Evolutionary conservation across 345 rosid genomes (phyloP).

Genomic region (Syzygium aromaticum): DNA sequence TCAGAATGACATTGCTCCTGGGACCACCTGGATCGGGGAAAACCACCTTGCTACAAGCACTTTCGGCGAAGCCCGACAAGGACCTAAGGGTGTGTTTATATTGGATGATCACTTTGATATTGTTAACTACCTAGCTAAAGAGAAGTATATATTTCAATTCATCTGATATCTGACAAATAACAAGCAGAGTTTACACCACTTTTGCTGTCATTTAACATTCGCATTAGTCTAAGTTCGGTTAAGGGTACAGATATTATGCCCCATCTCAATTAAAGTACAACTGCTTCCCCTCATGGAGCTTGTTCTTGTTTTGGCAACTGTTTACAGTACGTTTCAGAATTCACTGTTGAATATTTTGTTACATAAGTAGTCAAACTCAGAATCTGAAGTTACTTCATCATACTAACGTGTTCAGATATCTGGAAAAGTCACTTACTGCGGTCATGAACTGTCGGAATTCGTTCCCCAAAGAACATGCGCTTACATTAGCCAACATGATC

Average conservation of each 20-base stretch:
- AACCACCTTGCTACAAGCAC: slow-evolving; percentile 45
- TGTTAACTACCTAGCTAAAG: neutral
- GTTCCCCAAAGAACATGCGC: slow-evolving; percentile 55
- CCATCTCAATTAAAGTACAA: neutral
- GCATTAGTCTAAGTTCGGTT: neutral
- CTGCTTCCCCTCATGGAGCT: neutral
- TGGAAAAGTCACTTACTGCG: slow-evolving; percentile 38
- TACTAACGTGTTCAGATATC: slow-evolving; percentile 17
- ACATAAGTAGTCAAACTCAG: neutral
- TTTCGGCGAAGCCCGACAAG: slow-evolving; percentile 27
- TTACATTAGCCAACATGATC: slow-evolving; percentile 56
- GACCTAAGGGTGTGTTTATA: slow-evolving; percentile 28
- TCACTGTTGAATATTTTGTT: neutral
- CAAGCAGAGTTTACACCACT: neutral
- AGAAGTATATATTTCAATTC: neutral
- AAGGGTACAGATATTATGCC: neutral
- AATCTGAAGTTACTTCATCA: neutral
- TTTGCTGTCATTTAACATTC: neutral
- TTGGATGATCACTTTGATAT: neutral
- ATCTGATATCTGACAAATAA: neutral
- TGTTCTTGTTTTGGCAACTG: neutral
- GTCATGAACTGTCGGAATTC: slow-evolving; percentile 39
- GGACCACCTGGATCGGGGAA: slow-evolving; percentile 64
- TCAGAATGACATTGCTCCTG: slow-evolving; percentile 50
- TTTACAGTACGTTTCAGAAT: neutral